phyloP scores from a whole-genome alignment of 768 basidiomycete genomes.

The Russula sp. region DNA sequence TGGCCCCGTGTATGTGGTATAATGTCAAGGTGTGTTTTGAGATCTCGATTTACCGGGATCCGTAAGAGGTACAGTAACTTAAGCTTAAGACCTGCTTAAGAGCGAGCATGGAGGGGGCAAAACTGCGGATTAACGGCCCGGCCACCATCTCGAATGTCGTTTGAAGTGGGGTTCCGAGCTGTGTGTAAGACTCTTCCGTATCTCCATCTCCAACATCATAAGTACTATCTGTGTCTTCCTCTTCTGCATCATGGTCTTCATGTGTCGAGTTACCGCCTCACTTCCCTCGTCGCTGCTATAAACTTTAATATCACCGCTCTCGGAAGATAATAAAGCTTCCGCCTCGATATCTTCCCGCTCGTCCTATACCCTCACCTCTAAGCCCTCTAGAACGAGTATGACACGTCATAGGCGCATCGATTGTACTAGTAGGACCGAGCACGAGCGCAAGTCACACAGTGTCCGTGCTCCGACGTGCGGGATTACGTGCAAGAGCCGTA shows the following conservation, averaged over 20 bases:
- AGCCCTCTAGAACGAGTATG: slow-evolving; percentile 59
- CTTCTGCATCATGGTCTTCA: slow-evolving; percentile 23
- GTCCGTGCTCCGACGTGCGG: slow-evolving; percentile 14
- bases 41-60: no score
- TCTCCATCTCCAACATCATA: slow-evolving; percentile 16
- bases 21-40: no score
- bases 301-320: slow-evolving; percentile 21
- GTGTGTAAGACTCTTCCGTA: no score
- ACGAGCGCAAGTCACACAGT: slow-evolving; percentile 59
- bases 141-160: no score
- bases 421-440: slow-evolving; percentile 64
- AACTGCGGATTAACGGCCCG: no score
- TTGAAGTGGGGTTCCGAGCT: no score
- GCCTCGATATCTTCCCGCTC: slow-evolving; percentile 24
- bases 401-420: slow-evolving; percentile 60
- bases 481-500: slow-evolving; percentile 52
- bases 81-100: no score
- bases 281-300: slow-evolving; percentile 21
- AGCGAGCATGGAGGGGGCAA: no score
- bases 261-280: slow-evolving; percentile 23
- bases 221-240: slow-evolving; percentile 16
- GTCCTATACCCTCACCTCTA: slow-evolving; percentile 48
- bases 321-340: background rate
- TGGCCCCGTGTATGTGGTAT: no score
- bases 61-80: no score